Base-by-base conservation (phyloP, 2,329 filamentous ascomycete genomes). In the Hypoxylon sp. region DNA sequence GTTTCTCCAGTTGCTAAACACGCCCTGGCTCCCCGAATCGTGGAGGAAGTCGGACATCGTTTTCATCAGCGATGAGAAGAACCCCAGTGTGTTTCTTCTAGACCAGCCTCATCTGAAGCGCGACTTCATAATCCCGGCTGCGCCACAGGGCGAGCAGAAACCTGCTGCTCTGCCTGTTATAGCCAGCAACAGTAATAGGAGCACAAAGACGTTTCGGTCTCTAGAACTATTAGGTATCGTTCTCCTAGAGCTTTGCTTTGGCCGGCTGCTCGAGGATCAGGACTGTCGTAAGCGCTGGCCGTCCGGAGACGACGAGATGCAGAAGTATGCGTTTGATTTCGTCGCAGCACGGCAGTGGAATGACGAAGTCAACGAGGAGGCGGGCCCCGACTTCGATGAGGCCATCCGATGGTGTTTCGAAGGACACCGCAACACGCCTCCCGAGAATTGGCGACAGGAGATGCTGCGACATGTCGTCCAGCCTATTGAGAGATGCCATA, bases 1-100 rank as follows among this genome's bases (percentile, higher is more conserved):
- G 0, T 77, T 76, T 44, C 60, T 79, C 0, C 76, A 78, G 49
- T 64, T 78, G 0, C 56, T 74, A 0, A 70, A 72, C 2, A 71
- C 75, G 0, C 73, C 73, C 0, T 79, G 76, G 76, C 58, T 77
- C 6, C 50, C 70, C 0, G 33, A 40, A 0, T 57, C 67, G 0
- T 69, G 57, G 2, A 68, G 33, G 5, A 74, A 73, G n/a, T 44
- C 42, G 0, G 73, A 76, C 27, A 72, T 77, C 20, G 27, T 68
- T 10, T 75, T 73, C 64, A 27, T 63, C 35, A 49, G 17, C 8
- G 54, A 63, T 17, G 27, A 30, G 27, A 40, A 53, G 1, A 31
- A 68, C 1, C 46, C 59, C 25, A 62, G 44, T 3, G 22, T 44
- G 1, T 46, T 70, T 33, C 6, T 58, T 31, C 31, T 68, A 7